These are phyloP conservation scores for Ensete glaucum DNA, from an alignment of 176 grass and related monocot species.

Conservation along the genomic window DNA sequence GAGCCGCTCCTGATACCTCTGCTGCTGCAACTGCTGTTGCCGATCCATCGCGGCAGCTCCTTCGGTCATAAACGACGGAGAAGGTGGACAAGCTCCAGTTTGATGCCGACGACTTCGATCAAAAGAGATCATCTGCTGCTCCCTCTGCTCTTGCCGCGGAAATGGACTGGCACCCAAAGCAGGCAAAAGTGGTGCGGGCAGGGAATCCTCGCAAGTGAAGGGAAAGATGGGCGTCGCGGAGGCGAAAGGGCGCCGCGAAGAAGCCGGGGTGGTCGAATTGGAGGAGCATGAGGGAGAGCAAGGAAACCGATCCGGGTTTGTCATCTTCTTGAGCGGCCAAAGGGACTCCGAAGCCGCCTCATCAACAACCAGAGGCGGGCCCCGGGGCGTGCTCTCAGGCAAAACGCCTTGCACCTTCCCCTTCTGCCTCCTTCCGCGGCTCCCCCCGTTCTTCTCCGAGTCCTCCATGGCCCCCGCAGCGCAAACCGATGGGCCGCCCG, in stretches of 20 bases:
- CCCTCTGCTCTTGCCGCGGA: not conserved
- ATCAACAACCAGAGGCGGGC: not conserved
- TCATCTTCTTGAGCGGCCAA: constrained; percentile 18
- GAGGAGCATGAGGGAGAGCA: not conserved
- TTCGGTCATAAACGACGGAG: not conserved
- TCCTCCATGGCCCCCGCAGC: not conserved
- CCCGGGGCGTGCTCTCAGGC: not conserved
- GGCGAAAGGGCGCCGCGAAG: not conserved
- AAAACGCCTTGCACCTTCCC: not conserved
- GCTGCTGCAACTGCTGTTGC: not conserved
- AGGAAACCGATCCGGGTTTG: constrained; percentile 4
- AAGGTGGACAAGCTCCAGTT: not conserved
- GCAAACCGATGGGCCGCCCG: not conserved
- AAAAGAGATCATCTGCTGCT: constrained; percentile 25
- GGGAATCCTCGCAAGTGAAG: constrained; percentile 5
- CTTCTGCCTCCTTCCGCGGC: constrained; percentile 1
- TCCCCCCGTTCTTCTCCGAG: not conserved
- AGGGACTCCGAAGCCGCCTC: not conserved
- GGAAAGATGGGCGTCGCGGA: not conserved
- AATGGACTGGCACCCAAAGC: not conserved
- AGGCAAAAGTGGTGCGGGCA: not conserved
- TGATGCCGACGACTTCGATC: not conserved
- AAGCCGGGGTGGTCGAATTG: not conserved
- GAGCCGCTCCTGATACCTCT: constrained; percentile 6
- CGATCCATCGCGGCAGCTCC: not conserved